Base-by-base conservation (phyloP, 1,139 yeast genomes). In the Saccharomycopsis hybrid region DNA sequence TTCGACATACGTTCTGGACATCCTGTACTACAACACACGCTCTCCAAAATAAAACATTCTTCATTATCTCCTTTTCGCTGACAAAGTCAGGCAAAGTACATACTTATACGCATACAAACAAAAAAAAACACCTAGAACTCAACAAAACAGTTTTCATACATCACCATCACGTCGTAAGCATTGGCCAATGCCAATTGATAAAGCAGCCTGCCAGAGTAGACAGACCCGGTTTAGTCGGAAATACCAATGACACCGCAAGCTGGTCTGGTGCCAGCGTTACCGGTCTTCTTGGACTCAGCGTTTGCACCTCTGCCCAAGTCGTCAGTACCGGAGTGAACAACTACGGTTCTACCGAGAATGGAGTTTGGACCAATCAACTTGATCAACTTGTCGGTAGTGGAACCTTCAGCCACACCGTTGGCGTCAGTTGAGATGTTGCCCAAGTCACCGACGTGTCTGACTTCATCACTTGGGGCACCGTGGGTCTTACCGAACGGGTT, bases 171-270 rank as follows among this genome's bases (percentile, higher is more conserved):
- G n/a, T n/a, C n/a, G n/a, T n/a, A n/a, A n/a, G n/a, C n/a, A n/a
- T n/a, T n/a, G n/a, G n/a, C n/a, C n/a, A n/a, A n/a, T n/a, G n/a
- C n/a, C n/a, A n/a, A n/a, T n/a, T n/a, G n/a, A n/a, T n/a, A n/a
- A n/a, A n/a, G n/a, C n/a, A n/a, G n/a, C n/a, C n/a, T n/a, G n/a
- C n/a, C n/a, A n/a, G n/a, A n/a, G n/a, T n/a, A n/a, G n/a, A n/a
- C n/a, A n/a, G n/a, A n/a, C n/a, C n/a, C n/a, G n/a, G n/a, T n/a
- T 62, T 64, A 73, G 60, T 72, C 67, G 54, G 86, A 63, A 58
- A 85, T 65, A 63, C 98, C 97, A 74, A 92, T 90, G 66, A 92
- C 97, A 76, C 98, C 97, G 76, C 98, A 92, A 58, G 98, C 98
- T 60, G 95, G 90, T 81, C 98, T 88, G 62, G 85, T 92, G 68